phyloP scores from a whole-genome alignment of 148 eudicot species.

The Rhododendron henanense region DNA sequence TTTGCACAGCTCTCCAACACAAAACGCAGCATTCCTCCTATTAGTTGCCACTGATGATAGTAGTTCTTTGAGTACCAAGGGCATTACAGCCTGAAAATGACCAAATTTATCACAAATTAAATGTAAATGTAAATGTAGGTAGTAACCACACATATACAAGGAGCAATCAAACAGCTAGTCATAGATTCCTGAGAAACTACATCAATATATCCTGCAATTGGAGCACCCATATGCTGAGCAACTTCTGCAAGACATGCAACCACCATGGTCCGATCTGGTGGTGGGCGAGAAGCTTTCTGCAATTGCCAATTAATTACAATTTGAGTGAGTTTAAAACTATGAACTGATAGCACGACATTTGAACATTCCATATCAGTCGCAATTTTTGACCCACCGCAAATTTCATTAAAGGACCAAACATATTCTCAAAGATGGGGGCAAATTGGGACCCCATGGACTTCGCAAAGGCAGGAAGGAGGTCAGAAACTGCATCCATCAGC shows the following conservation, averaged over 20 bases:
- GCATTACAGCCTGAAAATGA: constrained; percentile 73
- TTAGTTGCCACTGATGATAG: constrained; percentile 73
- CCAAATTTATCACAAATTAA: constrained; percentile 10
- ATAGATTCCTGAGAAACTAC: constrained; percentile 35
- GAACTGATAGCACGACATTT: not conserved
- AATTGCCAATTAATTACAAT: constrained; percentile 22
- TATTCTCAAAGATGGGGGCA: constrained; percentile 68
- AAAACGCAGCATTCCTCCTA: constrained; percentile 96
- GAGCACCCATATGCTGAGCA: constrained; percentile 97
- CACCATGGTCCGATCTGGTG: constrained; percentile 97
- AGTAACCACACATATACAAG: not conserved
- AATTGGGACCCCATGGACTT: constrained; percentile 89
- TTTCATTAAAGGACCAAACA: constrained; percentile 80
- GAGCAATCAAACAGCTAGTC: not conserved
- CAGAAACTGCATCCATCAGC: constrained; percentile 99
- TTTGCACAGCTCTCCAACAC: constrained; percentile 90
- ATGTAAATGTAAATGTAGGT: not conserved
- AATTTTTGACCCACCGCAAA: constrained; percentile 61
- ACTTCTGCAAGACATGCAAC: constrained; percentile 98
- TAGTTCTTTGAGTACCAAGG: constrained; percentile 81
- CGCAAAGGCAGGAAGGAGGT: constrained; percentile 93
- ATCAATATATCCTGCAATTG: constrained; percentile 79
- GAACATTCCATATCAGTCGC: not conserved
- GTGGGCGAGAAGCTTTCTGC: constrained; percentile 86
- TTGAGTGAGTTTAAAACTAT: not conserved